phyloP scores from a whole-genome alignment of 2,329 filamentous ascomycete species.

The Westerdykella aurantiaca region DNA sequence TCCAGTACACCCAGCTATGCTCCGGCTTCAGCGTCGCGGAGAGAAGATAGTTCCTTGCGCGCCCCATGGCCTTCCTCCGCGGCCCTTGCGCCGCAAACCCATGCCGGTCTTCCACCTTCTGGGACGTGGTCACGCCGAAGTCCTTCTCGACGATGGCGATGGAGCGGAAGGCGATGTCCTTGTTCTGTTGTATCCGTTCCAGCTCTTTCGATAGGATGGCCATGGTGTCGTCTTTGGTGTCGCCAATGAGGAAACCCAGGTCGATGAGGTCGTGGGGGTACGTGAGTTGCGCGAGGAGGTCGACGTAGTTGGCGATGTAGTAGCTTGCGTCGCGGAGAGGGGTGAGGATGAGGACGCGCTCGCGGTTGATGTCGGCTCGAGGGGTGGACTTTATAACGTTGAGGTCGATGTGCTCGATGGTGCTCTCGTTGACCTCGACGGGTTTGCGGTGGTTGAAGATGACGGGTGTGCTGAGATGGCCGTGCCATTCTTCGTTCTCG shows the following conservation, averaged over 20 bases:
- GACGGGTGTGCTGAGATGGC: constrained; percentile 84
- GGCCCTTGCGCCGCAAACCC: constrained; percentile 83
- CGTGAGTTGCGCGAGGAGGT: constrained; percentile 79
- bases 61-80: constrained; percentile 82
- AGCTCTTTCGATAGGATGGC: constrained; percentile 81
- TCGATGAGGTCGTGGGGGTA: constrained; percentile 96
- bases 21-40: constrained; percentile 79
- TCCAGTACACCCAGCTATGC: constrained; percentile 98
- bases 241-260: constrained; percentile 87
- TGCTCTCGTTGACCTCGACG: constrained; percentile 72
- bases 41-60: constrained; percentile 86
- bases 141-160: constrained; percentile 85
- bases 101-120: constrained; percentile 77
- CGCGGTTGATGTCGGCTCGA: constrained; percentile 71
- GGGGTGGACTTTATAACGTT: constrained; percentile 77
- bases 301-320: constrained; percentile 85
- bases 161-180: constrained; percentile 78
- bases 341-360: constrained; percentile 86
- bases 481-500: constrained; percentile 84
- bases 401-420: constrained; percentile 75
- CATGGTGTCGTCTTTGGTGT: constrained; percentile 85
- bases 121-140: constrained; percentile 69
- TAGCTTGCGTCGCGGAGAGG: constrained; percentile 83
- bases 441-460: constrained; percentile 94
- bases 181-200: constrained; percentile 75